These are phyloP conservation scores for Mucor sp. DNA, from an alignment of 371 early-diverging fungal genomes.

Conservation along the genomic window DNA sequence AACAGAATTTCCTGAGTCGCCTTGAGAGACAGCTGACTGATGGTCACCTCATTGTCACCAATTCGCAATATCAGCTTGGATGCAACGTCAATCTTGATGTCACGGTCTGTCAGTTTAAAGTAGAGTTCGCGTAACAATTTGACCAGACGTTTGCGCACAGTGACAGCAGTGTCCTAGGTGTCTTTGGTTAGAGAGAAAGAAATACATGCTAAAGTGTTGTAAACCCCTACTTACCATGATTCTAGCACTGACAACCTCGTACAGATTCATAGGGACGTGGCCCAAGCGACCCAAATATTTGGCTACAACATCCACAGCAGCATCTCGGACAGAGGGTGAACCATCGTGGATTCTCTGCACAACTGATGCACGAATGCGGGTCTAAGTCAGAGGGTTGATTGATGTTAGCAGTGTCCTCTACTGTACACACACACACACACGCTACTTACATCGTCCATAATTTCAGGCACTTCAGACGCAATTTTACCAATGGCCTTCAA, in stretches of 20 bases:
- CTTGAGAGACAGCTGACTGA: conserved; percentile 75
- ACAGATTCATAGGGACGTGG: conserved; percentile 68
- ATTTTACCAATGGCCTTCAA: conserved; percentile 77
- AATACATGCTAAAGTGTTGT: too few relatives aligned
- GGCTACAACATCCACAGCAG: conserved; percentile 86
- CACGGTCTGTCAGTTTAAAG: conserved; percentile 42
- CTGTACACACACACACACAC: background rate
- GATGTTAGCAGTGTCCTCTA: too few relatives aligned
- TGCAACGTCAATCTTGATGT: conserved; percentile 72
- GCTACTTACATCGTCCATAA: conserved; percentile 53
- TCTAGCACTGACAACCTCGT: conserved; percentile 71
- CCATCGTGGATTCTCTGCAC: conserved; percentile 76
- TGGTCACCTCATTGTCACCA: conserved; percentile 77
- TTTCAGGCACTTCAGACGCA: conserved; percentile 62
- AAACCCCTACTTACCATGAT: conserved; percentile 61
- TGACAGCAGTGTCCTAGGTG: conserved; percentile 80
- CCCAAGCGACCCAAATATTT: conserved; percentile 70
- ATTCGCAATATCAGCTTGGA: conserved; percentile 74
- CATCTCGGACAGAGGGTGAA: conserved; percentile 90
- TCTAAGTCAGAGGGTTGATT: too few relatives aligned
- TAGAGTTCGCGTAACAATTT: conserved; percentile 77
- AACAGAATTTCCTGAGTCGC: conserved; percentile 77
- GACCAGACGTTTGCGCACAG: conserved; percentile 86
- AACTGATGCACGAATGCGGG: conserved; percentile 69
- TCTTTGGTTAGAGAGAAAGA: too few relatives aligned